Evolutionary conservation across 2,329 filamentous ascomycete species (phyloP).

Genomic region (Paecilomyces fulvus): DNA sequence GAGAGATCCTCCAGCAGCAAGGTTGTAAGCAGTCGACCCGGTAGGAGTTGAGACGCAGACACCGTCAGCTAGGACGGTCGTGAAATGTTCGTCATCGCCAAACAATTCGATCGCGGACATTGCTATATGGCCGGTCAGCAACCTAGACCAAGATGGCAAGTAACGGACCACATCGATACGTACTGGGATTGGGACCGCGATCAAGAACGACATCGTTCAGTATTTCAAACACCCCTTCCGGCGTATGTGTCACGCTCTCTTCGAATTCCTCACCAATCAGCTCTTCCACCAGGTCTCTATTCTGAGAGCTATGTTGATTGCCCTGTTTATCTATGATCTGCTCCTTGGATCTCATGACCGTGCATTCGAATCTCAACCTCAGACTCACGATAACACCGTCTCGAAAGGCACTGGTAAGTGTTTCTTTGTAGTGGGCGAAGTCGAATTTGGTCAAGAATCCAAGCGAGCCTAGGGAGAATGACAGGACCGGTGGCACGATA

Average conservation of each 20-base stretch:
- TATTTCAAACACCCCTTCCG: constrained; percentile 79
- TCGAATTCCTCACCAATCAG: constrained; percentile 78
- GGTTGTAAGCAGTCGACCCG: constrained; percentile 89
- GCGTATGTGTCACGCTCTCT: constrained; percentile 74
- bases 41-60: constrained; percentile 92
- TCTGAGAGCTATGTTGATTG: constrained; percentile 8
- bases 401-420: constrained; percentile 61
- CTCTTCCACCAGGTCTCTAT: constrained; percentile 75
- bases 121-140: constrained; percentile 41
- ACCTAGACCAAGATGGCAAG: neutral
- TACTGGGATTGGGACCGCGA: constrained; percentile 83
- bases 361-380: constrained; percentile 83
- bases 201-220: constrained; percentile 97
- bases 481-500: constrained; percentile 85
- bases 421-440: constrained; percentile 64
- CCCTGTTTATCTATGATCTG: constrained; percentile 15
- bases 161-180: constrained; percentile 27
- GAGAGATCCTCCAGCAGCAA: constrained; percentile 87
- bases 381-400: constrained; percentile 85
- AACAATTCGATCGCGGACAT: constrained; percentile 92
- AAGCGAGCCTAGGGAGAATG: constrained; percentile 82
- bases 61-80: constrained; percentile 84
- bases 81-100: constrained; percentile 91
- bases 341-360: constrained; percentile 64
- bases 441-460: constrained; percentile 97